phyloP scores from a whole-genome alignment of 2,329 filamentous ascomycete species.

The Fusarium poae region DNA sequence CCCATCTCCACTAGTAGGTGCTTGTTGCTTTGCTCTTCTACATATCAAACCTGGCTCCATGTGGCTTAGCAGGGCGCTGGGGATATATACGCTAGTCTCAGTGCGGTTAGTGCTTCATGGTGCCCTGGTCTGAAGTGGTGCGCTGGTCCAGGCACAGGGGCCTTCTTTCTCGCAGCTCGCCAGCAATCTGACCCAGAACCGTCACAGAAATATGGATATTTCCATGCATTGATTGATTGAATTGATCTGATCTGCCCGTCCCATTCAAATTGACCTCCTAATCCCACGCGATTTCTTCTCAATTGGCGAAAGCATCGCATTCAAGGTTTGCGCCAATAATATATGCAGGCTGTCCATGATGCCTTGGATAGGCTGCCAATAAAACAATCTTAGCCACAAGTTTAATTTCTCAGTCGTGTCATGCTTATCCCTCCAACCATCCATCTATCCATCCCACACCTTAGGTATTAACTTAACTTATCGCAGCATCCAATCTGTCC shows the following conservation, averaged over 20 bases:
- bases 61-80: slow-evolving; percentile 39
- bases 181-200: slow-evolving; percentile 11
- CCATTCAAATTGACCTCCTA: slow-evolving; percentile 1
- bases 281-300: neutral
- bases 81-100: slow-evolving; percentile 36
- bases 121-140: slow-evolving; percentile 18
- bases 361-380: slow-evolving; percentile 12
- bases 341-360: slow-evolving; percentile 3
- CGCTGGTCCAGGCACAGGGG: slow-evolving; percentile 40
- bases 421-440: slow-evolving; percentile 28
- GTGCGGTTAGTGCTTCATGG: slow-evolving; percentile 19
- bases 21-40: slow-evolving; percentile 21
- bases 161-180: slow-evolving; percentile 1
- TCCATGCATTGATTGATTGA: slow-evolving; percentile 1
- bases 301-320: neutral
- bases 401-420: slow-evolving; percentile 40
- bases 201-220: slow-evolving; percentile 14
- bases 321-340: slow-evolving; percentile 22
- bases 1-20: slow-evolving; percentile 16
- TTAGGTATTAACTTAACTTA: slow-evolving; percentile 16
- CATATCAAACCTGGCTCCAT: slow-evolving; percentile 39
- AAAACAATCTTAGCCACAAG: slow-evolving; percentile 30
- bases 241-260: slow-evolving; percentile 2
- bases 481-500: slow-evolving; percentile 15
- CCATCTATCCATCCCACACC: slow-evolving; percentile 20